phyloP scores from a whole-genome alignment of 164 flowering plant species.

The Vitis amurensis region DNA sequence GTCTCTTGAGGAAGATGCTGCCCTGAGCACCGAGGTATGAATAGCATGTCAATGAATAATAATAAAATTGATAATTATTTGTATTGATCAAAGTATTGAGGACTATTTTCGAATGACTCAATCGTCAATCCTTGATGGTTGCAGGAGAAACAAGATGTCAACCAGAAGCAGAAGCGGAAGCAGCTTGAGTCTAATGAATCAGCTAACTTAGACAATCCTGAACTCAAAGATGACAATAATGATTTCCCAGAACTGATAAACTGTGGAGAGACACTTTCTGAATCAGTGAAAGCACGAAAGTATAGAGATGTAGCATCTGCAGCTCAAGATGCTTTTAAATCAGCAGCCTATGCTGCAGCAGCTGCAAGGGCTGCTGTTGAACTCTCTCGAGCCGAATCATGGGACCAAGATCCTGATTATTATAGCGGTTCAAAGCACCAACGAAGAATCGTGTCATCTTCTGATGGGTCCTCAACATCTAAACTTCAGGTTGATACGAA shows the following conservation, averaged over 20 bases:
- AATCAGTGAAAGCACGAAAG: conserved; percentile 30
- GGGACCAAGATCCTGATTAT: conserved; percentile 24
- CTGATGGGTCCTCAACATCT: conserved; percentile 10
- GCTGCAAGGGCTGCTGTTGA: conserved; percentile 75
- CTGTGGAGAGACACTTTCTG: conserved; percentile 24
- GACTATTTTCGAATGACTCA: no score
- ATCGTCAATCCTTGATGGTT: not conserved
- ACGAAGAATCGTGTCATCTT: conserved; percentile 5
- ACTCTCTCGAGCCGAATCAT: conserved; percentile 41
- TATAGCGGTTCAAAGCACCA: conserved; percentile 10
- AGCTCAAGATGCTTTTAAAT: conserved; percentile 75
- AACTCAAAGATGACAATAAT: not conserved
- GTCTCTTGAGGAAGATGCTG: conserved; percentile 39
- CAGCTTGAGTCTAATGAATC: conserved; percentile 8
- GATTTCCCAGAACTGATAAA: conserved; percentile 20
- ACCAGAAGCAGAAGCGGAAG: conserved; percentile 19
- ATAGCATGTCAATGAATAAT: not conserved
- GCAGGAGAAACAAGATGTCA: conserved; percentile 25
- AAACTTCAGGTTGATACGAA: conserved; percentile 1
- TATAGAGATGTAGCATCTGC: conserved; percentile 63
- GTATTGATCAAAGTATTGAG: no score
- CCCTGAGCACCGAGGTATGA: conserved; percentile 26
- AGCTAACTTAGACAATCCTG: conserved; percentile 8
- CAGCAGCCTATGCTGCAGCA: conserved; percentile 66
- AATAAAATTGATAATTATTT: no score